Evolutionary conservation across 495 filamentous ascomycete genomes (phyloP), one percentile per base, ranked within the genome.

Genomic region (Talaromyces wortmannii): DNA sequence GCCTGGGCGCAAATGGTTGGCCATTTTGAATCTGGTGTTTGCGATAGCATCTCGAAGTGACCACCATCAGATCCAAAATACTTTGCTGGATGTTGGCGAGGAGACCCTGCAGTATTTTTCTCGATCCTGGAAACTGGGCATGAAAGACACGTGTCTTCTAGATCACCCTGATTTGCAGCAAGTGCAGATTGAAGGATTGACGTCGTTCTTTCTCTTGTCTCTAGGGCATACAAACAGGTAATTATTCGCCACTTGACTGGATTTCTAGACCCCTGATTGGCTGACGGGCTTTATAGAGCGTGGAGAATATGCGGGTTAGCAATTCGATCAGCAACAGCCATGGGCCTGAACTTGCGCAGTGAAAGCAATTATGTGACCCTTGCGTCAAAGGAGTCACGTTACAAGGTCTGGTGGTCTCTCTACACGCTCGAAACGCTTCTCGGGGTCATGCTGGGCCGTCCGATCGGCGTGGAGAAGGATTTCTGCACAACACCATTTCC

Each of bases 21-120:
- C 81, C 0, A 78, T 82, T 15, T 57, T 87, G 17, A 87, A 89
- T 62, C 57, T 86, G n/a, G 72, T 87, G 32, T 86, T 88, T 63
- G 84, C 84, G 15, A 83, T 86, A 55, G 76, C 77, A 10, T 73
- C 79, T 7, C 75, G 71, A 58, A 77, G 82, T 59, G 73, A 70
- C 4, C 45, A 57, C 17, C 68, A 73, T 45, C 68, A 84, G 12
- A 42, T 64, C 5, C 68, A 68, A 36, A 68, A 66, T 32, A 63
- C 68, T 47, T 72, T 64, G 59, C 66, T 57, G 17, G 52, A 51
- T 7, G 61, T 68, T 29, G 72, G 72, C 18, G 66, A 71, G 51
- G 78, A 79, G 45, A 78, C 83, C 55, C 52, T 78, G 45, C 57
- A 77, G 6, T 87, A 82, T 62, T 84, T 83, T 65, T 68, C 78